These are phyloP conservation scores for Neckera pumila DNA, from an alignment of 225 moss, liverwort and hornwort genomes.

Conservation along the genomic window DNA sequence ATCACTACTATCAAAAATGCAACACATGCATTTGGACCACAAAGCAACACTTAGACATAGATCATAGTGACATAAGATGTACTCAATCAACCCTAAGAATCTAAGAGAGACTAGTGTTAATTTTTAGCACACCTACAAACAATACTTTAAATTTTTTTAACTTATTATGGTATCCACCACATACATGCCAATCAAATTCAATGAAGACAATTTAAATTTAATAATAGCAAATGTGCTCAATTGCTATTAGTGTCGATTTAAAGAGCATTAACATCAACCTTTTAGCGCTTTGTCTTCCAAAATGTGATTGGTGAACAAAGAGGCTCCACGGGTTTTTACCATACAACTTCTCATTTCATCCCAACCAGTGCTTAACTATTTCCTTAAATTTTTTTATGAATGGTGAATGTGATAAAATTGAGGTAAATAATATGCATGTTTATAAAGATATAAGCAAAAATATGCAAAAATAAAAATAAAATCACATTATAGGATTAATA, in stretches of 20 bases:
- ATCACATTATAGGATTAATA: no score
- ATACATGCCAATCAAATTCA: not conserved
- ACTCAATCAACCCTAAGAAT: not conserved
- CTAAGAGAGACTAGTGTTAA: rapidly evolving
- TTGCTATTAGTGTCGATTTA: not conserved
- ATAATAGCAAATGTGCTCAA: not conserved
- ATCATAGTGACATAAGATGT: no score
- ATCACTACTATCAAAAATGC: not conserved
- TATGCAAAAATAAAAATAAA: no score
- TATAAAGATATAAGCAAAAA: no score
- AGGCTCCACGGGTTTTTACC: rapidly evolving
- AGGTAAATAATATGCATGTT: no score
- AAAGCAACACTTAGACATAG: no score
- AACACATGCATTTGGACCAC: not conserved
- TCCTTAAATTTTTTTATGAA: no score
- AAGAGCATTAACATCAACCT: no score
- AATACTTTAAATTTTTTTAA: not conserved
- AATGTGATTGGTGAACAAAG: rapidly evolving
- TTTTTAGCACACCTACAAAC: not conserved
- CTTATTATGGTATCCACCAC: not conserved
- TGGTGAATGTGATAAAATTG: no score
- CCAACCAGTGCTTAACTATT: no score
- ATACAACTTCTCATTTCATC: no score
- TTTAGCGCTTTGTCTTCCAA: rapidly evolving
- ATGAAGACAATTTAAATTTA: not conserved